Base-by-base conservation (phyloP, 768 basidiomycete species). In the Russula olivacea region DNA sequence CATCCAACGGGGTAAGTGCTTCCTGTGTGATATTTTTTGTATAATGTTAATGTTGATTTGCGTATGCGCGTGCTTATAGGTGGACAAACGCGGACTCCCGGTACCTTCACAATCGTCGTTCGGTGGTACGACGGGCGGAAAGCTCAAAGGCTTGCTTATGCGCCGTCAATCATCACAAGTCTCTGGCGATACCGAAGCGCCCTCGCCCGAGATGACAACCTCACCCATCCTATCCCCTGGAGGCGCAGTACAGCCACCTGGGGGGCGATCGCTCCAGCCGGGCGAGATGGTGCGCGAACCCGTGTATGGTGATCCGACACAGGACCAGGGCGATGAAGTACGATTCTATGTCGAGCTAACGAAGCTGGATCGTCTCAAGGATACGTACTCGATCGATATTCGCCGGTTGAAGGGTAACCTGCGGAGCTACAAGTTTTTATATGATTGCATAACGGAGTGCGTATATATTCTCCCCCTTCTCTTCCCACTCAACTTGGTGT, bases 331-430 rank as follows among this genome's bases (percentile, higher is more conserved):
- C 34, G 96, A 96, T 69, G 97, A 98, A 84, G 93, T 99, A 68
- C 85, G 91, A 68, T 98, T 98, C 79, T 91, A 86, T 14, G 89
- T 98, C 65, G 97, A 99, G 77, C 76, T 99, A 66, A 98, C 96
- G 52, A 79, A 90, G 69, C 79, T 99, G 69, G 89, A 92, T 74
- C 84, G 93, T 66, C 80, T 98, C 69, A 91, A 87, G 68, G 91
- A 92, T 71, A 91, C 94, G 50, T 95, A 88, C 74, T 89, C 88
- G 74, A 79, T 98, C 69, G 95, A 98, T 75, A 88, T 98, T 72
- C 84, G 95, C 70, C 77, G 97, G 67, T 72, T 98, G 71, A 94
- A 96, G 74, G 97, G 97, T 32, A 91, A 91, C 72, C 77, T 96
- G 72, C 83, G 91, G 76, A 92, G 91, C 74, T 98, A 93, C 77